Conservation (phyloP, 768 basidiomycete species). For the Melanogaster broomeanus region DNA sequence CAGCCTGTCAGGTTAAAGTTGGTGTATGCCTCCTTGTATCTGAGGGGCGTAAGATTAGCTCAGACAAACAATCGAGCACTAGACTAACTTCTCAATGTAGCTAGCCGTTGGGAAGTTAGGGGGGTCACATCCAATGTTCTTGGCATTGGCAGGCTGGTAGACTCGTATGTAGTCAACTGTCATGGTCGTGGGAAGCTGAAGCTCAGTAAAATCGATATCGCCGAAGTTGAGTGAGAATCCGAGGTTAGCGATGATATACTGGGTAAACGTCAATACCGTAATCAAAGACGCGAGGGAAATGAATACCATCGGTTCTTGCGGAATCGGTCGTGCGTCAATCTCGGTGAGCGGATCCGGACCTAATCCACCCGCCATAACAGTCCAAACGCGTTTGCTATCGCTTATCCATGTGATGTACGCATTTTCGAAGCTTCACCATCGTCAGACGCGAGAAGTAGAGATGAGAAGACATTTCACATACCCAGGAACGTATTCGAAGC, state of each 20-base stretch:
- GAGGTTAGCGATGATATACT: constrained; percentile 73
- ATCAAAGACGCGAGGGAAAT: not conserved
- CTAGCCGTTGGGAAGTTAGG: constrained; percentile 66
- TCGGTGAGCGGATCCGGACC: constrained; percentile 51
- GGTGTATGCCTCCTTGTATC: constrained; percentile 46
- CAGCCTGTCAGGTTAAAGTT: constrained; percentile 48
- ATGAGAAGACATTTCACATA: not conserved
- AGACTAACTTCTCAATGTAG: constrained; percentile 71
- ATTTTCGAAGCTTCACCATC: constrained; percentile 42
- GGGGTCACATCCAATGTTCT: constrained; percentile 72
- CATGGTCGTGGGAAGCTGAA: constrained; percentile 63
- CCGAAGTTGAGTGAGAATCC: constrained; percentile 74
- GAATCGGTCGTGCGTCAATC: constrained; percentile 58
- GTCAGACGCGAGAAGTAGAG: not conserved
- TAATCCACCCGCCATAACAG: constrained; percentile 49
- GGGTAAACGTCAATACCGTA: not conserved
- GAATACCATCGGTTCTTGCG: constrained; percentile 72
- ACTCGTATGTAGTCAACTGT: constrained; percentile 82
- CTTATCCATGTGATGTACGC: constrained; percentile 74
- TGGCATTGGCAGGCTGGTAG: constrained; percentile 51
- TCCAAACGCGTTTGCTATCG: constrained; percentile 57
- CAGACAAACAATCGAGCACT: not conserved
- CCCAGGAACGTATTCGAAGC: constrained; percentile 54
- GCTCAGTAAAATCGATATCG: constrained; percentile 54
- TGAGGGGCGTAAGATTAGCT: constrained; percentile 5